These are phyloP conservation scores for Chlamydomonas schloesseri DNA, from an alignment of 139 green algal genomes.

Conservation along the genomic window DNA sequence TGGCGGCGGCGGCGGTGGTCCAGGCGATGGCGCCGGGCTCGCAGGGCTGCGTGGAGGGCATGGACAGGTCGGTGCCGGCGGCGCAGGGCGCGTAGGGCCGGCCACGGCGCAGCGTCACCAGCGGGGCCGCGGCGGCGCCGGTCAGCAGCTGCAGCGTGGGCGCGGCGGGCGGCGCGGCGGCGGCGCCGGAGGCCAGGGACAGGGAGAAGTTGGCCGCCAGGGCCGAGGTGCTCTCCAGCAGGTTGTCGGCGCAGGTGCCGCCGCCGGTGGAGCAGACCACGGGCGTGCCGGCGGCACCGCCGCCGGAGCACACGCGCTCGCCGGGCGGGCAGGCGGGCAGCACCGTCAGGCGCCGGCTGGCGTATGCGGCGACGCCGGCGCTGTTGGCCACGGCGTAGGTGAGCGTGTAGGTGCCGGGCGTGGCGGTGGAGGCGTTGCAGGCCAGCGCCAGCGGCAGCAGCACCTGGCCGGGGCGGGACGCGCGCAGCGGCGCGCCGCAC, in stretches of 20 bases:
- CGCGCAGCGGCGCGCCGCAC: slow-evolving; percentile 41
- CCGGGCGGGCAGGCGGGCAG: slow-evolving; percentile 45
- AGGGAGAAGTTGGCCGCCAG: background rate
- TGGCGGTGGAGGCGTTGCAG: slow-evolving; percentile 34
- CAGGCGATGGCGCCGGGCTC: slow-evolving; percentile 58
- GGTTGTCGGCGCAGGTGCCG: background rate
- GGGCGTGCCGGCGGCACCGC: background rate
- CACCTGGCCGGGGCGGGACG: background rate
- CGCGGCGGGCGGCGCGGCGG: background rate
- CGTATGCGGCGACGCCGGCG: background rate
- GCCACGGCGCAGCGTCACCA: slow-evolving; percentile 36
- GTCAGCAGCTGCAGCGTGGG: background rate
- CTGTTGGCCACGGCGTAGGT: slow-evolving; percentile 33
- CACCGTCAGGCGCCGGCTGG: slow-evolving; percentile 25
- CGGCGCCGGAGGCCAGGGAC: background rate
- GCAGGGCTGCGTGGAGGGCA: slow-evolving; percentile 26
- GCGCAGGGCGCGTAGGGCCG: slow-evolving; percentile 17
- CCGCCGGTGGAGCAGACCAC: slow-evolving; percentile 5
- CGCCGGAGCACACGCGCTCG: slow-evolving; percentile 51
- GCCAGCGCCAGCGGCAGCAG: slow-evolving; percentile 48
- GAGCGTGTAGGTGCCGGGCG: slow-evolving; percentile 45
- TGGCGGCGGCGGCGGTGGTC: background rate
- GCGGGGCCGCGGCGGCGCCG: background rate
- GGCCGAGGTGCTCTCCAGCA: background rate
- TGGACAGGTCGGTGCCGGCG: background rate